Base-by-base conservation (phyloP, 306 rosid species). In the Begonia loranthoides region DNA sequence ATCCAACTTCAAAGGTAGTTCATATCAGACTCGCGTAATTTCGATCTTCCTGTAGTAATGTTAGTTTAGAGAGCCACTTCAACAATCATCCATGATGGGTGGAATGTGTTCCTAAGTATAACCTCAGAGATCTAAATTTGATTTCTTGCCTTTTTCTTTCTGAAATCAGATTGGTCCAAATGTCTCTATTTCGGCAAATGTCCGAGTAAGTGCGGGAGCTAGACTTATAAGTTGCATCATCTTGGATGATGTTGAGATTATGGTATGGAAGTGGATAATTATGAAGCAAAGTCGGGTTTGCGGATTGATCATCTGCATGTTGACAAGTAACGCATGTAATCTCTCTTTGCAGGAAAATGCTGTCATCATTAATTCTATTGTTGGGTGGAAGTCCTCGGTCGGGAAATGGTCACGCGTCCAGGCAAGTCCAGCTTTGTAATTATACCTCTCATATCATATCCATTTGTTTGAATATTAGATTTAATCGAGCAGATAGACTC, bases 371-470 rank as follows among this genome's bases (percentile, higher is more conserved):
- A 78, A 86, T 67, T 80, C 96, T 54, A 90, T 90, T 68, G 77
- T 90, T 61, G 99, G 99, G 66, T 90, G 99, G 99, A 90, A 90
- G 67, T 90, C 99, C 19, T 68, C 94, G 58, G 53, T 90, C 54
- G 99, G 99, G 50, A 76, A 66, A 68, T 90, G 99, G 96, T 78
- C 99, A 0, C 80, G 84, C 58, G 94, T 86, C 66, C 96, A 90
- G 99, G 99, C 73, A 82, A 78, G 88, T 83, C 69, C 54, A 41
- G 17, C 47, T 28, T 4, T 28, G 8, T 28, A 28, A 19, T 19
- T 19, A 19, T 19, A 19, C 22, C 45, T 41, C 45, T 41, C 45
- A 9, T 41, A 41, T 9, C 45, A 9, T 9, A 9, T 41, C 45
- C 0, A 6, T 41, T 12, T 1, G 10, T 9, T 9, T 41, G 10